A percentile compares a stretch with the other conserved stretches of the same genome.
Conservation (phyloP, 441 rosid species). For the Populus hybrid region DNA sequence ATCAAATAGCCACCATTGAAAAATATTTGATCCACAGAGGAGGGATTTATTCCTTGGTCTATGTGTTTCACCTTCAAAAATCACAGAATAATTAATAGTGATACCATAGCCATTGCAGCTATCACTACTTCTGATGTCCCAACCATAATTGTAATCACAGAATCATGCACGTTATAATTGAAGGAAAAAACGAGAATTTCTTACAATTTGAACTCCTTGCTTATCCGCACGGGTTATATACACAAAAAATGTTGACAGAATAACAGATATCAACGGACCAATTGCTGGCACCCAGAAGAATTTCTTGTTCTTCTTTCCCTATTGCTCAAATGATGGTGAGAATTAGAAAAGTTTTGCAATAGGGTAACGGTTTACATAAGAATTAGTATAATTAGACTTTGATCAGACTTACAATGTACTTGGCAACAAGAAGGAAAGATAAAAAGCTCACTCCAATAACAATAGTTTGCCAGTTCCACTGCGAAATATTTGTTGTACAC, state of each 20-base stretch:
- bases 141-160: background rate
- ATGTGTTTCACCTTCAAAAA: slow-evolving; percentile 65
- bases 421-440: slow-evolving; percentile 62
- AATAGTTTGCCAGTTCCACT: slow-evolving; percentile 98
- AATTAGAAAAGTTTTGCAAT: slow-evolving; percentile 4
- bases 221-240: slow-evolving; percentile 84
- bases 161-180: background rate
- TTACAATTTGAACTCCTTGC: slow-evolving; percentile 82
- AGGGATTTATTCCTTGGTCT: slow-evolving; percentile 76
- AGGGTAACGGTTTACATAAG: background rate
- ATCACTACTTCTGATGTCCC: background rate
- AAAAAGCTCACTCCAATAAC: slow-evolving; percentile 68
- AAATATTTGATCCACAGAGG: slow-evolving; percentile 61
- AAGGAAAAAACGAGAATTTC: slow-evolving; percentile 13
- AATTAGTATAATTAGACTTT: background rate
- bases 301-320: slow-evolving; percentile 87
- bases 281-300: slow-evolving; percentile 91
- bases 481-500: slow-evolving; percentile 22
- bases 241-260: slow-evolving; percentile 82
- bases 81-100: slow-evolving; percentile 1
- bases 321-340: slow-evolving; percentile 21
- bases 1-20: slow-evolving; percentile 60
- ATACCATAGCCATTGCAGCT: background rate
- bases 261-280: slow-evolving; percentile 78
- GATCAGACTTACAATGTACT: slow-evolving; percentile 61